A percentile compares a stretch with the other conserved stretches of the same genome.
These are phyloP conservation scores for Cichorium intybus DNA, from an alignment of 140 eudicot genomes.

Conservation along the genomic window DNA sequence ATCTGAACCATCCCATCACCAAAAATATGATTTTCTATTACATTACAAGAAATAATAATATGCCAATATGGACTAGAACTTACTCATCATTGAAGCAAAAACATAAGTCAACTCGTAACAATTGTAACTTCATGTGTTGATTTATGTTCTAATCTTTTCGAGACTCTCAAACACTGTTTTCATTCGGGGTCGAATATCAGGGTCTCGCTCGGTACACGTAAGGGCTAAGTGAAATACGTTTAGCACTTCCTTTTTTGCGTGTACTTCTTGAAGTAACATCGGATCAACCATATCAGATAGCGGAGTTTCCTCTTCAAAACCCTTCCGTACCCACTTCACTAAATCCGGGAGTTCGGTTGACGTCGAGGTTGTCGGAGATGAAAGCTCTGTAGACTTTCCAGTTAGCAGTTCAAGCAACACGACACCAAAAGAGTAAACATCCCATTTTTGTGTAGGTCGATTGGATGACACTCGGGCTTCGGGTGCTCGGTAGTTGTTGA, in stretches of 20 bases:
- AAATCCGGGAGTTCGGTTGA: slow-evolving; percentile 71
- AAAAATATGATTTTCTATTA: slow-evolving; percentile 25
- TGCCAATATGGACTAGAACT: slow-evolving; percentile 7
- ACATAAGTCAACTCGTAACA: background rate
- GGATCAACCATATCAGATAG: slow-evolving; percentile 95
- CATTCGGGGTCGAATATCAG: slow-evolving; percentile 88
- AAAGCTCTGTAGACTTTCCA: slow-evolving; percentile 81
- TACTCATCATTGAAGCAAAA: slow-evolving; percentile 10
- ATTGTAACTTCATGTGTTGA: background rate
- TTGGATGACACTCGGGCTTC: slow-evolving; percentile 59
- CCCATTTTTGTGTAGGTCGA: slow-evolving; percentile 92
- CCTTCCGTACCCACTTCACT: slow-evolving; percentile 92
- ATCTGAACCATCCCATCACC: slow-evolving; percentile 17
- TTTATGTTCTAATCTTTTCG: slow-evolving; percentile 55
- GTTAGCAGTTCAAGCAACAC: slow-evolving; percentile 84
- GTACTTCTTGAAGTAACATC: slow-evolving; percentile 76
- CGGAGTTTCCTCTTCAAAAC: slow-evolving; percentile 86
- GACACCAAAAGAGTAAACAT: slow-evolving; percentile 90
- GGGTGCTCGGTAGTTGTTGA: slow-evolving; percentile 80
- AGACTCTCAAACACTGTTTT: slow-evolving; percentile 73
- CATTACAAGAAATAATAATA: slow-evolving; percentile 17
- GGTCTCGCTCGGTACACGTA: slow-evolving; percentile 82
- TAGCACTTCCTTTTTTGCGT: slow-evolving; percentile 84
- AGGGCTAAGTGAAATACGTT: slow-evolving; percentile 75
- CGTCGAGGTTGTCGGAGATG: slow-evolving; percentile 77